Evolutionary conservation across 495 filamentous ascomycete species (phyloP).

Genomic region (Trichoderma virens): DNA sequence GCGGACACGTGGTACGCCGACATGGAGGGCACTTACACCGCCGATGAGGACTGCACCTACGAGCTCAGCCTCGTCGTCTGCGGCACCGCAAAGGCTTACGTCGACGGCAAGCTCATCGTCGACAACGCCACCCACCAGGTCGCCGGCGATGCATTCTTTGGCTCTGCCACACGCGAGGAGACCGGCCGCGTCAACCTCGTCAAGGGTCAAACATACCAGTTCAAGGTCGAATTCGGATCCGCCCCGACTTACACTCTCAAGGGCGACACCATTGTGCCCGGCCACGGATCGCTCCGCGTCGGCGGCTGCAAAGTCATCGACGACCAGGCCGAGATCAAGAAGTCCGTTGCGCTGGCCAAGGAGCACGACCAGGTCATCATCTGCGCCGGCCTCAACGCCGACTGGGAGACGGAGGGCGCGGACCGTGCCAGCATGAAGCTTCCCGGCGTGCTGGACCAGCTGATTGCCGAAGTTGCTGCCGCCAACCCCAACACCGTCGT

Average conservation of each 20-base stretch:
- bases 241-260: constrained; percentile 54
- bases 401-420: constrained; percentile 62
- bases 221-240: constrained; percentile 58
- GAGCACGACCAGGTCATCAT: constrained; percentile 55
- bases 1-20: constrained; percentile 51
- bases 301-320: constrained; percentile 52
- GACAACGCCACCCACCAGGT: constrained; percentile 57
- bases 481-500: constrained; percentile 53
- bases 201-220: constrained; percentile 50
- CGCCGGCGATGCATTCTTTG: constrained; percentile 54
- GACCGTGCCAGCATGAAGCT: constrained; percentile 56
- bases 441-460: constrained; percentile 46
- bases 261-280: constrained; percentile 44
- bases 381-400: constrained; percentile 51
- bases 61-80: constrained; percentile 58
- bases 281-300: constrained; percentile 57
- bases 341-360: constrained; percentile 55
- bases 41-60: constrained; percentile 43
- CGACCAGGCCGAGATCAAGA: constrained; percentile 49
- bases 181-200: constrained; percentile 46
- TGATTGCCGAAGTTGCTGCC: constrained; percentile 47
- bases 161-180: constrained; percentile 53
- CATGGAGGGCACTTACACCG: constrained; percentile 51
- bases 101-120: constrained; percentile 58
- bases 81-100: constrained; percentile 54